Conservation (phyloP, 2,329 filamentous ascomycete genomes). For the Colletotrichum trifolii region DNA sequence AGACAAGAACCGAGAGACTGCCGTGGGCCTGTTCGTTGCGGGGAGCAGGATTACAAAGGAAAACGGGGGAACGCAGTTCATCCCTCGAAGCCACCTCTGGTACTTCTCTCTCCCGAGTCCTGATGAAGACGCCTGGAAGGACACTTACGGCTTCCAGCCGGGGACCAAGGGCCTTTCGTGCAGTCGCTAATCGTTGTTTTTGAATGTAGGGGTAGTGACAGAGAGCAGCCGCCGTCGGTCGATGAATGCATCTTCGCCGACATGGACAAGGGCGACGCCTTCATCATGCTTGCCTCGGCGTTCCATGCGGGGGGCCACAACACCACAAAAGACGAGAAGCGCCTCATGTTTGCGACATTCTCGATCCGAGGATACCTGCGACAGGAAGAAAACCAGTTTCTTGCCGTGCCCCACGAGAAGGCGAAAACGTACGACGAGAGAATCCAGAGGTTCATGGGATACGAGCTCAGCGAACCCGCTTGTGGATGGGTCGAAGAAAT, state of each 20-base stretch:
- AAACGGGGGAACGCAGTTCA: slow-evolving; percentile 45
- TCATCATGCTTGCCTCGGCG: slow-evolving; percentile 41
- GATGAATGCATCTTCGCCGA: slow-evolving; percentile 36
- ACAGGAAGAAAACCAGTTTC: slow-evolving; percentile 30
- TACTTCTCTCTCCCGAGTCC: slow-evolving; percentile 1
- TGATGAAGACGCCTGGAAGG: too few relatives aligned
- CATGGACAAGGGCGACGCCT: slow-evolving; percentile 41
- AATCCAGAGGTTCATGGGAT: slow-evolving; percentile 29
- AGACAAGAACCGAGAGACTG: slow-evolving; percentile 39
- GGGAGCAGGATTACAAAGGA: slow-evolving; percentile 42
- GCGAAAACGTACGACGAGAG: slow-evolving; percentile 13
- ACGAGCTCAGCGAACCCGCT: slow-evolving; percentile 26
- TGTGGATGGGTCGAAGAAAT: slow-evolving; percentile 29
- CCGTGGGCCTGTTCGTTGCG: slow-evolving; percentile 43
- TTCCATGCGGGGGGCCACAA: slow-evolving; percentile 40
- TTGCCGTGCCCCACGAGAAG: slow-evolving; percentile 14
- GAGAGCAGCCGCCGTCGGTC: slow-evolving; percentile 19
- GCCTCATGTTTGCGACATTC: slow-evolving; percentile 27
- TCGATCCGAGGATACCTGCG: slow-evolving; percentile 21
- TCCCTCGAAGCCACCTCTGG: slow-evolving; percentile 44
- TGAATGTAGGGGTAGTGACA: slow-evolving; percentile 14
- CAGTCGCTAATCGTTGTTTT: neutral
- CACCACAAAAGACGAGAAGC: slow-evolving; percentile 34
- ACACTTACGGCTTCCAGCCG: too few relatives aligned
- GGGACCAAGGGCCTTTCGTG: too few relatives aligned